Conservation (phyloP, 306 rosid species). For the Gynostemma pentaphyllum region DNA sequence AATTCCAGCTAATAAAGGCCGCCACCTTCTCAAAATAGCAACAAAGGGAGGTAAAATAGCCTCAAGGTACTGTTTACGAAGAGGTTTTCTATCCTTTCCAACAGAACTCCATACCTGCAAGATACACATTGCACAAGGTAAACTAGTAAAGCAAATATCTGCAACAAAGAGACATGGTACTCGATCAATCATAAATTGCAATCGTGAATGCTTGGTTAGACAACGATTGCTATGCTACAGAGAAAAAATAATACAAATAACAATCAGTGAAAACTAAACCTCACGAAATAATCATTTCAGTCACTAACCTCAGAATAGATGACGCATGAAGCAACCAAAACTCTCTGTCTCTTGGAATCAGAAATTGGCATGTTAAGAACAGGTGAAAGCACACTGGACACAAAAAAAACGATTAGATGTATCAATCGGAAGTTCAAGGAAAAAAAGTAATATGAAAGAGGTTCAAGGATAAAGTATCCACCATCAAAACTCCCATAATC, state of each 20-base stretch:
- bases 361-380: slow-evolving; percentile 92
- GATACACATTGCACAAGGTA: slow-evolving; percentile 18
- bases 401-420: slow-evolving; percentile 13
- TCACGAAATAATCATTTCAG: neutral
- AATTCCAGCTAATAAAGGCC: slow-evolving; percentile 87
- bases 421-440: neutral
- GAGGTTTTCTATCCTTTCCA: slow-evolving; percentile 61
- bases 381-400: slow-evolving; percentile 89
- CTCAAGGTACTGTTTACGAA: slow-evolving; percentile 81
- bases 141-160: slow-evolving; percentile 12
- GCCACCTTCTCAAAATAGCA: slow-evolving; percentile 92
- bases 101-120: slow-evolving; percentile 84
- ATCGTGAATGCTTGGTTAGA: neutral
- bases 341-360: slow-evolving; percentile 93
- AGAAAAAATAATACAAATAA: neutral
- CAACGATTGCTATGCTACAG: neutral
- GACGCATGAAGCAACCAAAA: slow-evolving; percentile 82
- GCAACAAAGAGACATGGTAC: slow-evolving; percentile 3
- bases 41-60: slow-evolving; percentile 81
- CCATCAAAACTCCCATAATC: neutral
- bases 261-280: neutral
- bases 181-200: neutral
- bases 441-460: slow-evolving; percentile 2
- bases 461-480: neutral
- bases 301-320: slow-evolving; percentile 87